Percentiles rank a stretch among this genome's conserved stretches.
Evolutionary conservation across 768 basidiomycete species (phyloP).

Genomic region (Hericium erinaceus): DNA sequence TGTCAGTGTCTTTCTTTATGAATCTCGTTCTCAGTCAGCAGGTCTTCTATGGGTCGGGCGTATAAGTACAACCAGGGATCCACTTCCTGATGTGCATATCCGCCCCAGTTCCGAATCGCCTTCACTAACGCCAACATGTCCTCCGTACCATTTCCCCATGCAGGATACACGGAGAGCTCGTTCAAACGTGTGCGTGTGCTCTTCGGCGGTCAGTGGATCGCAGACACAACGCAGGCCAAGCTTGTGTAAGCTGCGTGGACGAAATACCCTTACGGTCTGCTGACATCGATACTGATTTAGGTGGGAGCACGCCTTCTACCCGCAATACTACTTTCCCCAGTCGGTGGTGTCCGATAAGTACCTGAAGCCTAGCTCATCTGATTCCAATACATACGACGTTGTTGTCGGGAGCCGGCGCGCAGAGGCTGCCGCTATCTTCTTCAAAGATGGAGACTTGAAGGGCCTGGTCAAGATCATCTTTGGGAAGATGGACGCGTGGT

Average conservation of each 20-base stretch:
- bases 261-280: neutral
- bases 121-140: neutral
- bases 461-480: constrained; percentile 44
- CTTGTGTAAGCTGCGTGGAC: constrained; percentile 39
- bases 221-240: constrained; percentile 49
- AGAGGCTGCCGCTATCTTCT: constrained; percentile 29
- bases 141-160: constrained; percentile 4
- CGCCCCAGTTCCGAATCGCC: too few species aligned
- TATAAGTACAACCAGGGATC: too few species aligned
- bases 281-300: constrained; percentile 21
- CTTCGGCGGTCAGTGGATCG: constrained; percentile 35
- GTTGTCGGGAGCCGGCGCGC: constrained; percentile 32
- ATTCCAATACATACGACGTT: constrained; percentile 36
- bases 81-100: too few species aligned
- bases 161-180: constrained; percentile 33
- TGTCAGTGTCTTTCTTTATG: too few species aligned
- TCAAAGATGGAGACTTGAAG: constrained; percentile 28
- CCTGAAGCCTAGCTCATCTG: constrained; percentile 23
- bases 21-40: too few species aligned
- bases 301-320: constrained; percentile 48
- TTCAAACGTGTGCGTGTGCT: constrained; percentile 45
- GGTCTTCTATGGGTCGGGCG: too few species aligned
- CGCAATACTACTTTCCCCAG: constrained; percentile 42
- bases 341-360: constrained; percentile 36
- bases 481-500: constrained; percentile 49